Percentiles rank a stretch among this genome's conserved stretches.
phyloP scores from a whole-genome alignment of 768 basidiomycete genomes.

The Tubosaeta sp. region DNA sequence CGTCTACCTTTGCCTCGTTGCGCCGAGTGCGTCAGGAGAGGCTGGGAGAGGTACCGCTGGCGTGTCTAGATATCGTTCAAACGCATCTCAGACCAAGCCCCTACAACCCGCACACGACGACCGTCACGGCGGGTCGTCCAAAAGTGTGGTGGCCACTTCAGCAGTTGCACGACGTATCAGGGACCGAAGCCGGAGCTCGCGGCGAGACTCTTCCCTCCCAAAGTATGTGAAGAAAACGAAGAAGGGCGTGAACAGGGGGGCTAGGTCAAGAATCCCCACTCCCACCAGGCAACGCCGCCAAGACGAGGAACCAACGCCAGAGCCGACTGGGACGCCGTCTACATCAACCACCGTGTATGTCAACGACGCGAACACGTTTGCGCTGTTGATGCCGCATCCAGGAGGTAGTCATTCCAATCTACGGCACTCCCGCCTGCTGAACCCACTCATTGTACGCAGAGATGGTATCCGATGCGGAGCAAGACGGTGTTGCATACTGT shows the following conservation, averaged over 20 bases:
- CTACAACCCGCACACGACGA: not conserved
- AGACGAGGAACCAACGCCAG: constrained; percentile 34
- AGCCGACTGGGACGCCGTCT: constrained; percentile 35
- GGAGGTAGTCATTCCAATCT: constrained; percentile 27
- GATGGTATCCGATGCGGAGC: constrained; percentile 37
- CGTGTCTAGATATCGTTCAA: constrained; percentile 5
- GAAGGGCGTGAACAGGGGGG: not conserved
- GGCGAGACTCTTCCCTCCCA: not conserved
- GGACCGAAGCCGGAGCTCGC: not conserved
- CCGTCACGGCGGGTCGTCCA: constrained; percentile 5
- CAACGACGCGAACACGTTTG: constrained; percentile 27
- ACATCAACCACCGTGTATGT: constrained; percentile 36
- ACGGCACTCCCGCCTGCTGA: not conserved
- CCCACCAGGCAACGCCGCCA: constrained; percentile 19
- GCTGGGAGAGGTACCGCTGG: not conserved
- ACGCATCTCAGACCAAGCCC: not conserved
- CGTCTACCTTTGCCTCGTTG: constrained; percentile 6
- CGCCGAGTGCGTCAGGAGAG: constrained; percentile 8
- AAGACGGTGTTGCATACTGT: constrained; percentile 36
- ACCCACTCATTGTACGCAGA: constrained; percentile 19
- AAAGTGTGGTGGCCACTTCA: not conserved
- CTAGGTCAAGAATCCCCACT: constrained; percentile 5
- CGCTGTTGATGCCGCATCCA: constrained; percentile 31
- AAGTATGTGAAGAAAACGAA: not conserved
- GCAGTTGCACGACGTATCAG: not conserved